Percentiles rank a stretch among this genome's conserved stretches.
These are phyloP conservation scores for Rhodotorula sp. DNA, from an alignment of 1,284 basidiomycete genomes.

Conservation along the genomic window DNA sequence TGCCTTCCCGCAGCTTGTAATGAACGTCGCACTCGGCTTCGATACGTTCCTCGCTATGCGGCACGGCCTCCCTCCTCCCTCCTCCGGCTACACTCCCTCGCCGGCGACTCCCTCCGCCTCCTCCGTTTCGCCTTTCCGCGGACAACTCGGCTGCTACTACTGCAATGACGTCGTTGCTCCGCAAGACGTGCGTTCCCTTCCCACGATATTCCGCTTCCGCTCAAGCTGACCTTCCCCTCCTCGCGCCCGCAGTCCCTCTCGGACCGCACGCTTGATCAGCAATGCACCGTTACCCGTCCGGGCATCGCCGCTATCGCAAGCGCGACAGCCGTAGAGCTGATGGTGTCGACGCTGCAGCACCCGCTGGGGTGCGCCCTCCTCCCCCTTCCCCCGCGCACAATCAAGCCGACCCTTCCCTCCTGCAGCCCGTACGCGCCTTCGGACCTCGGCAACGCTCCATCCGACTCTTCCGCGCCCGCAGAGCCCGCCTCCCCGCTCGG, in stretches of 20 bases:
- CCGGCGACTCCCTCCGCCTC: background rate
- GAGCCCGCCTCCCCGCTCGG: slow-evolving; percentile 65
- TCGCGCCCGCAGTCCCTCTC: slow-evolving; percentile 70
- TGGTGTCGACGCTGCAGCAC: slow-evolving; percentile 87
- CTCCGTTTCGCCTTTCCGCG: slow-evolving; percentile 19
- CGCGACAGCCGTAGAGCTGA: slow-evolving; percentile 86
- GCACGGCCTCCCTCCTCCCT: slow-evolving; percentile 66
- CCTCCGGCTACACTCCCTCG: slow-evolving; percentile 44
- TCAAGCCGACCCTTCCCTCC: slow-evolving; percentile 47
- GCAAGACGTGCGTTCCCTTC: slow-evolving; percentile 65
- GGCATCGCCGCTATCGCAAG: slow-evolving; percentile 90
- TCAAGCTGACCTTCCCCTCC: background rate
- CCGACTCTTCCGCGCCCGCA: slow-evolving; percentile 41
- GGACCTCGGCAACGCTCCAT: slow-evolving; percentile 58
- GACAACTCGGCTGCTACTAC: slow-evolving; percentile 84
- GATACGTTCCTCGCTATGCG: slow-evolving; percentile 97
- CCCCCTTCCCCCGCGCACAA: background rate
- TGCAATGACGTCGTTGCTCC: slow-evolving; percentile 98
- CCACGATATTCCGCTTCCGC: background rate
- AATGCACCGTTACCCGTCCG: slow-evolving; percentile 98
- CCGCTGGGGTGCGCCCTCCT: slow-evolving; percentile 67
- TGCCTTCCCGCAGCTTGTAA: slow-evolving; percentile 66
- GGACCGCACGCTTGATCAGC: slow-evolving; percentile 94
- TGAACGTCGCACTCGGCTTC: slow-evolving; percentile 95
- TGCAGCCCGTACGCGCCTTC: slow-evolving; percentile 61